Percentiles rank a stretch among this genome's conserved stretches.
Evolutionary conservation across 495 filamentous ascomycete species (phyloP).

Genomic region (Tirmania nivea): DNA sequence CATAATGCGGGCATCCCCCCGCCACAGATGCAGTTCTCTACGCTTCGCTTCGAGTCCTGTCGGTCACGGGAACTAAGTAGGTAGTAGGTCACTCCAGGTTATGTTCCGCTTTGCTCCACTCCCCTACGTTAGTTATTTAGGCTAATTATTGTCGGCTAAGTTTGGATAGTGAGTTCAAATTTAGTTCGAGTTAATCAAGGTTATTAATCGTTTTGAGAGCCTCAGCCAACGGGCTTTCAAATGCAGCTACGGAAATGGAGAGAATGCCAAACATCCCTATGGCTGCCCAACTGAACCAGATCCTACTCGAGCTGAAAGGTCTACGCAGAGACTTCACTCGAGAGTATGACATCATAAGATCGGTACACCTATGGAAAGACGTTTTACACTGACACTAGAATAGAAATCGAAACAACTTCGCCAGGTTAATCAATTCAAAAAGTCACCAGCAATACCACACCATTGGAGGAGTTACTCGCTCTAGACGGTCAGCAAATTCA

Average conservation of each 20-base stretch:
- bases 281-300: background rate
- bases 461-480: constrained; percentile 1
- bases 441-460: constrained; percentile 1
- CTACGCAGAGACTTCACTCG: background rate
- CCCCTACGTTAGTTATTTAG: no score
- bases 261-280: background rate
- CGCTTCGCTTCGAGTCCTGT: no score
- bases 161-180: no score
- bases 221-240: background rate
- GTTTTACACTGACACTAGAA: background rate
- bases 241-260: background rate
- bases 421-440: constrained; percentile 2
- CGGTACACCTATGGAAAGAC: background rate
- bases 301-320: background rate
- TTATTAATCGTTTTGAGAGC: no score
- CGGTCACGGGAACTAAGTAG: no score
- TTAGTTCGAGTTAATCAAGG: no score
- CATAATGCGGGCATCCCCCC: no score
- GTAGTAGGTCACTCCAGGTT: no score
- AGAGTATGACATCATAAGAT: background rate
- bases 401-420: constrained; percentile 3
- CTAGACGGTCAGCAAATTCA: background rate
- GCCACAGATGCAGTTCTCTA: no score
- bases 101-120: no score
- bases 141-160: no score